Evolutionary conservation across 805 yeast species (phyloP), one percentile per base, ranked within the genome.

Genomic region (Candida montana): DNA sequence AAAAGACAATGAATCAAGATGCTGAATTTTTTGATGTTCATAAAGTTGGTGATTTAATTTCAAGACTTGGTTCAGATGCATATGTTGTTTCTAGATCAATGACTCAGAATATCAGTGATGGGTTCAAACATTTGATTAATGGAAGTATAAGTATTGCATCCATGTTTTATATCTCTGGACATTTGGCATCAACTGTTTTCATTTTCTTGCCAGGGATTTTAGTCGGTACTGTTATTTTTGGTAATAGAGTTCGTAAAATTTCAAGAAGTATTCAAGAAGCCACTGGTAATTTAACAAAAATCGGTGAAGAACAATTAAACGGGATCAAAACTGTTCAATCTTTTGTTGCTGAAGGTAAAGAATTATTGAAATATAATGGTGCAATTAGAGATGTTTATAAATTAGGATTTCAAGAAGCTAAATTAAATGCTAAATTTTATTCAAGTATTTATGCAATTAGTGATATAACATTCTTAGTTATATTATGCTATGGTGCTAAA

Each of bases 11-110:
- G 49, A 77, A 79, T 34, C 96, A 91, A 57, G 97, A 91, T 59
- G 83, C 95, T 15, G 90, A 84, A 57, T 91, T 93, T 58, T 90
- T 89, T 64, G 99, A 91, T 58, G 77, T 81, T n/a, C 88, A 95
- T 48, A 83, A 91, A 57, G 89, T 89, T 9, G 99, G 99, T 31
- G 99, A 91, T 58, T 71, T 91, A 55, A 89, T 91, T 33, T 88
- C 96, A 10, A 72, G 99, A 45, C 67, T 91, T 39, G 84, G 95
- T 13, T 83, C 86, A 32, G 99, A 93, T 61, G 85, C 96, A 1
- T 89, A 86, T 46, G 79, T 93, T 23, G 95, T 91, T 16, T 78
- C 96, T 9, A 76, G 88, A 50, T 81, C 96, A 0, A 75, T 93
- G 48, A 87, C 97, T 18, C 95, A 87, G 52, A 91, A 91, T 58